Evolutionary conservation across 768 basidiomycete genomes (phyloP).

Genomic region (Leccinum incarnatum): DNA sequence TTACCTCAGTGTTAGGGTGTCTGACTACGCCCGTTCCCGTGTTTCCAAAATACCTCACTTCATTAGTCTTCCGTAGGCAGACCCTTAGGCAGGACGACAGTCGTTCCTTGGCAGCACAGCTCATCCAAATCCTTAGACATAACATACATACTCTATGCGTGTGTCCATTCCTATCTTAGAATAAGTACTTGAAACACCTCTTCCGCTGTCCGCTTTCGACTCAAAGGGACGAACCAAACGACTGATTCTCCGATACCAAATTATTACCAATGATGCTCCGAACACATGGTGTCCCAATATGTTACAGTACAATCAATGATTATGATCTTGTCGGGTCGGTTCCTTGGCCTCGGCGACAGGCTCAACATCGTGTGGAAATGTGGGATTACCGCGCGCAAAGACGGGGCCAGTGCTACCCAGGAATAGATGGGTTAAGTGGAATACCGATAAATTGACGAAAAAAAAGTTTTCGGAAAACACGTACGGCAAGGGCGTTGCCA

Average conservation of each 20-base stretch:
- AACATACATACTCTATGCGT: neutral
- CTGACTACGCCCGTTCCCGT: no score
- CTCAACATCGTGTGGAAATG: neutral
- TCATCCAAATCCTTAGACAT: neutral
- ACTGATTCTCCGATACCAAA: neutral
- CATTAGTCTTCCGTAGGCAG: no score
- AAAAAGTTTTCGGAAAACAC: neutral
- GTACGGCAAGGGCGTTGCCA: neutral
- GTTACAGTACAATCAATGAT: neutral
- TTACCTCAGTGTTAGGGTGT: no score
- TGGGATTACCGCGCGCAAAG: neutral
- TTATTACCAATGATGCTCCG: no score
- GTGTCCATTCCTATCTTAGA: neutral
- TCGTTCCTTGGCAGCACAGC: no score
- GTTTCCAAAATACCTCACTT: no score
- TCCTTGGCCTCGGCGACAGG: neutral
- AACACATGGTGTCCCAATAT: neutral
- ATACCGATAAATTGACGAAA: neutral
- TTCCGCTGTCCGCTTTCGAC: neutral
- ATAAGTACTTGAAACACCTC: neutral
- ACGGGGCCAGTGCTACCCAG: neutral
- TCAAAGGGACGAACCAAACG: neutral
- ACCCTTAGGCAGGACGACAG: no score
- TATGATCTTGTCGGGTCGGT: neutral
- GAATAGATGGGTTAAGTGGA: neutral